Conservation (phyloP, 257 asterid species). For the Ocimum tenuiflorum region DNA sequence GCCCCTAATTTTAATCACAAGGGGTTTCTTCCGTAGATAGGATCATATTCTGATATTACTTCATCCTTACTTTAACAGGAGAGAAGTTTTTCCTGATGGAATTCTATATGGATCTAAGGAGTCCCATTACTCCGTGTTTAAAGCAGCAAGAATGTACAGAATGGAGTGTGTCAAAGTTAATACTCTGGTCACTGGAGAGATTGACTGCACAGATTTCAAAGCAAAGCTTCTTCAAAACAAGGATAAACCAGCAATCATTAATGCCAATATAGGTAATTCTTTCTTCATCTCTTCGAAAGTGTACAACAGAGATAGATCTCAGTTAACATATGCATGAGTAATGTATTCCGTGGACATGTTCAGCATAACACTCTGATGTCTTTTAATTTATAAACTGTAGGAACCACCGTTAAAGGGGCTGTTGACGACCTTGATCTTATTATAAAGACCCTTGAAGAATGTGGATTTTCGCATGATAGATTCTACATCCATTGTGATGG, state of each 20-base stretch:
- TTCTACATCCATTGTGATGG: constrained; percentile 98
- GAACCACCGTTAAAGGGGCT: constrained; percentile 99
- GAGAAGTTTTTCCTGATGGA: constrained; percentile 96
- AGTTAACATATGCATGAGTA: not conserved
- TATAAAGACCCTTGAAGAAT: constrained; percentile 77
- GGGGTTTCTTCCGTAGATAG: not conserved
- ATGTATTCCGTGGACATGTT: not conserved
- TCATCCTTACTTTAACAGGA: constrained; percentile 41
- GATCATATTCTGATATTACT: constrained; percentile 18
- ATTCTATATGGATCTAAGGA: constrained; percentile 83
- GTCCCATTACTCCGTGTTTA: constrained; percentile 91
- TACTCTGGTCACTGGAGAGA: constrained; percentile 81
- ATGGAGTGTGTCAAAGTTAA: constrained; percentile 82
- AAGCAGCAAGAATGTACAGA: constrained; percentile 98
- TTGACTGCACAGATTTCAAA: constrained; percentile 77
- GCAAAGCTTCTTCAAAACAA: constrained; percentile 54
- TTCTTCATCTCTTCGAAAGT: constrained; percentile 7
- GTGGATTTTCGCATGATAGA: constrained; percentile 68
- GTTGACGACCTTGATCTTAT: constrained; percentile 98
- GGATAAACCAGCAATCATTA: constrained; percentile 86
- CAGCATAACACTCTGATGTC: constrained; percentile 5
- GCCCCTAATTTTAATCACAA: not conserved
- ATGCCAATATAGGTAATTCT: constrained; percentile 76
- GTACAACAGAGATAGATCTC: not conserved
- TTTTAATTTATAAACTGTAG: constrained; percentile 35